Conservation (phyloP, 2,329 filamentous ascomycete genomes). For the Colletotrichum sp. region DNA sequence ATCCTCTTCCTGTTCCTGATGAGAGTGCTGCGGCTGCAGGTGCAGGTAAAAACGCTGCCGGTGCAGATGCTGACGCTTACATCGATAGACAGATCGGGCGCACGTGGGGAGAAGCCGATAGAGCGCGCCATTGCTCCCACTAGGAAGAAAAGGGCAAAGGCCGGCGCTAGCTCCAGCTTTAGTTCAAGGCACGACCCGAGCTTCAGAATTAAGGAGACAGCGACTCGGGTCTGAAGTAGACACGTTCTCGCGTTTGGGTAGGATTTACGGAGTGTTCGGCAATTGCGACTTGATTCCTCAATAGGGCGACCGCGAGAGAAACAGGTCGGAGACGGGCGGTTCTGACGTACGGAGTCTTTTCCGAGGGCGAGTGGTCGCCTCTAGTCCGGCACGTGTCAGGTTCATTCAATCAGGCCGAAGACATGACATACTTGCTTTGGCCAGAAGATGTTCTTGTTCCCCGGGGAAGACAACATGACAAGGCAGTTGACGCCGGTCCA, state of each 20-base stretch:
- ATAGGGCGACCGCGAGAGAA: not conserved
- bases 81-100: not conserved
- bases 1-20: not conserved
- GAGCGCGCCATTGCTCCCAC: not conserved
- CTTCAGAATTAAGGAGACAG: not conserved
- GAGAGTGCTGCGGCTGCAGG: not conserved
- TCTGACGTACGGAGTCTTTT: not conserved
- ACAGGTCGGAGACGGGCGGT: not conserved
- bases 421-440: not conserved
- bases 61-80: not conserved
- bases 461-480: not conserved
- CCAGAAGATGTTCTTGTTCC: not conserved
- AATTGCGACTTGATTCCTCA: not conserved
- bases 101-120: not conserved
- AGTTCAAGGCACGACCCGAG: not conserved
- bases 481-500: not conserved
- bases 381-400: not conserved
- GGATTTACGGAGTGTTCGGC: not conserved
- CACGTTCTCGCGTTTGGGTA: too few relatives aligned
- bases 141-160: not conserved
- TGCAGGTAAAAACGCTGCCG: not conserved
- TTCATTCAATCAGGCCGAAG: not conserved
- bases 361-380: not conserved
- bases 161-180: not conserved
- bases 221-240: not conserved